Conservation (phyloP, 495 filamentous ascomycete species). For the Hypomontagnella monticulosa region DNA sequence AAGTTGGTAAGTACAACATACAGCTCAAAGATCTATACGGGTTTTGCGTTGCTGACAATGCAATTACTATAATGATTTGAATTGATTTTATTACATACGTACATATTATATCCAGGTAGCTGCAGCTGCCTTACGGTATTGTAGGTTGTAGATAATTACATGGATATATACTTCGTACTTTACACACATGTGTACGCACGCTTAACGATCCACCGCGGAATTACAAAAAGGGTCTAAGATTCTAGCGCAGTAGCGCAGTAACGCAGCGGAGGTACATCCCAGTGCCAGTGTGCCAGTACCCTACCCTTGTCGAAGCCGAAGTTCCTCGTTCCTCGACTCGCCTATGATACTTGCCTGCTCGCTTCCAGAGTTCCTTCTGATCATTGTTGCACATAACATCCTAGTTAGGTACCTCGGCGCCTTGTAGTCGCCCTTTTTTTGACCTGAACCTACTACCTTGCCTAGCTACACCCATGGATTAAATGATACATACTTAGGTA, state of each 20-base stretch:
- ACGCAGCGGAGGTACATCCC: constrained; percentile 10
- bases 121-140: constrained; percentile 10
- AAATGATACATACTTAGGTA: constrained; percentile 3
- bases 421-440: constrained; percentile 9
- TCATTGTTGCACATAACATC: constrained; percentile 25
- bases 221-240: constrained; percentile 32
- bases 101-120: constrained; percentile 2
- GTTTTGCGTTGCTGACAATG: no score
- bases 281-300: constrained; percentile 2
- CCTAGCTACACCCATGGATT: background rate
- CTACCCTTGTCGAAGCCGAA: constrained; percentile 34
- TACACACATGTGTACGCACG: background rate
- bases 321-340: constrained; percentile 38
- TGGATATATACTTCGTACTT: no score
- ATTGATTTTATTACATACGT: background rate
- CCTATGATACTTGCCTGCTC: constrained; percentile 38
- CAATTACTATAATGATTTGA: background rate
- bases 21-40: no score
- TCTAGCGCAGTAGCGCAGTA: constrained; percentile 9
- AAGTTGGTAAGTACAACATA: no score
- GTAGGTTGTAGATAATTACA: no score
- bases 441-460: constrained; percentile 1
- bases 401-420: constrained; percentile 22
- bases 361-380: constrained; percentile 35
- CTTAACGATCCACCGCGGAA: constrained; percentile 30